A percentile compares a stretch with the other conserved stretches of the same genome.
Conservation (phyloP, 495 filamentous ascomycete genomes). For the Aspergillus cristatus region DNA sequence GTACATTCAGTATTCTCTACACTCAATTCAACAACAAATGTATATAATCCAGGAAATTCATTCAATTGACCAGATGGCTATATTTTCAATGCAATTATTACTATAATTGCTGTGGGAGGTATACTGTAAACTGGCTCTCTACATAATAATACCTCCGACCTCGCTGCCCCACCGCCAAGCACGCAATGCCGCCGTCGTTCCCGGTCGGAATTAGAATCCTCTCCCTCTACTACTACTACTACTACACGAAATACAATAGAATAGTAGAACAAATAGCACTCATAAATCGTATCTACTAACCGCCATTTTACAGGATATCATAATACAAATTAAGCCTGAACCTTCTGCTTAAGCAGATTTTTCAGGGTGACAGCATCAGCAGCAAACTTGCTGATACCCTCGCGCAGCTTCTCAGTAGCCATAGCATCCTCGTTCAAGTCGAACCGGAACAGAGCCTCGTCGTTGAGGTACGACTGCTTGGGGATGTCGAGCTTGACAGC, state of each 20-base stretch:
- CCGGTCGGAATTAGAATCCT: background rate
- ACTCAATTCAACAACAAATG: too few relatives aligned
- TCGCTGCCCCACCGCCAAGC: too few relatives aligned
- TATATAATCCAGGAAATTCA: too few relatives aligned
- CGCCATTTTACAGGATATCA: slow-evolving; percentile 12
- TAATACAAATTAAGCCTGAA: slow-evolving; percentile 39
- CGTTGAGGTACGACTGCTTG: slow-evolving; percentile 83
- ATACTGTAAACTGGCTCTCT: too few relatives aligned
- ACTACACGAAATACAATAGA: too few relatives aligned
- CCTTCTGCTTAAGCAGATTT: slow-evolving; percentile 80
- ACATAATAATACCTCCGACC: too few relatives aligned
- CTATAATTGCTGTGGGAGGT: too few relatives aligned
- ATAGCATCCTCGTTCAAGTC: slow-evolving; percentile 99
- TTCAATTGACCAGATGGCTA: too few relatives aligned
- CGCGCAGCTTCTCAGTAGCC: slow-evolving; percentile 96
- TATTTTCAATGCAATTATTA: too few relatives aligned
- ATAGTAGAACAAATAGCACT: slow-evolving; percentile 3
- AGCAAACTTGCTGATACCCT: slow-evolving; percentile 98
- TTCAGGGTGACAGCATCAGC: slow-evolving; percentile 93
- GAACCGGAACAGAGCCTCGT: slow-evolving; percentile 91
- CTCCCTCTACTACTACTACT: too few relatives aligned
- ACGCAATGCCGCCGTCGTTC: too few relatives aligned
- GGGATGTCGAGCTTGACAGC: slow-evolving; percentile 63
- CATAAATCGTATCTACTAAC: slow-evolving; percentile 31
- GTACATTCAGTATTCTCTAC: too few relatives aligned